Base-by-base conservation (phyloP, 345 rosid species). In the Erodium maritimum region DNA sequence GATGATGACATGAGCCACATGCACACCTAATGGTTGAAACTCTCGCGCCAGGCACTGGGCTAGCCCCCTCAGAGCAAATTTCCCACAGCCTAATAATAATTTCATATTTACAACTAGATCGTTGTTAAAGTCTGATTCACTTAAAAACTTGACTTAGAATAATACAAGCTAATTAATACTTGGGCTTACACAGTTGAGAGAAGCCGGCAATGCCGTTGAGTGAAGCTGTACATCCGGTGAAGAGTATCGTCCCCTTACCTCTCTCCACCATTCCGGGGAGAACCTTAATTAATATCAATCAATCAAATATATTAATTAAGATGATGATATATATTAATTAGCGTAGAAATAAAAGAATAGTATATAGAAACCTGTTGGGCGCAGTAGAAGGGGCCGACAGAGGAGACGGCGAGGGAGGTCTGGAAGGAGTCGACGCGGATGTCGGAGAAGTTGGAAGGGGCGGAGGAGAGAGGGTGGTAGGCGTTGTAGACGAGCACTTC, bases 221-320 rank as follows among this genome's bases (percentile, higher is more conserved):
- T 17, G 98, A 91, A 54, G 89, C 96, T 58, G 98, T 79, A 68
- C 98, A 91, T 24, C 98, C 98, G 0, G 95, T 86, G 71, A 91
- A 84, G 45, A 91, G 80, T 73, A 91, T 82, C 8, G 98, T 91
- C 59, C 98, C 98, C 61, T 67, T 91, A 34, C 93, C 85, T 74
- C 82, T 84, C 61, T 88, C 96, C 67, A 81, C 85, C 96, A 91
- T 91, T 12, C 93, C 96, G 5, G 93, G 83, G 54, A 88, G 79
- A 17, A 88, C 89, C 98, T 67, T 52, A 3, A 25, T 25, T 21
- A 25, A 5, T 33, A 19, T 17, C 1, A 33, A 8, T 17, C 16
- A 23, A 60, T 33, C 18, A 13, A 19, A n/a, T 1, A 33, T 17
- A 21, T 5, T 17, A 22, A 50, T 33, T 13, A 19, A 33, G 46